A percentile compares a stretch with the other conserved stretches of the same genome.
Conservation (phyloP, 345 rosid genomes). For the Rhodamnia rubescens region DNA sequence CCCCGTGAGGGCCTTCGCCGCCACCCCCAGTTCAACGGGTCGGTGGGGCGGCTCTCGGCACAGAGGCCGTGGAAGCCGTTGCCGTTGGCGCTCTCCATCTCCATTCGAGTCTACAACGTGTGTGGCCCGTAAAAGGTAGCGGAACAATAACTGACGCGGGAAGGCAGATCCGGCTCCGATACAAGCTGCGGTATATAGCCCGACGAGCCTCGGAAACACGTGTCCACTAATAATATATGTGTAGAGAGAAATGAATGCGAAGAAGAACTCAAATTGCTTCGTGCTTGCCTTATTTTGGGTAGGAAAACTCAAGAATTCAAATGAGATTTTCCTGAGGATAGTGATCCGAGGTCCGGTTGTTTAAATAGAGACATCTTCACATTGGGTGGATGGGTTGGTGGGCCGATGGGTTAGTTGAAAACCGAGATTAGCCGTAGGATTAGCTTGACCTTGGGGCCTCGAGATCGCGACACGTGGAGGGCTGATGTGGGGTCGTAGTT, state of each 20-base stretch:
- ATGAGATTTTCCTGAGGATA: neutral
- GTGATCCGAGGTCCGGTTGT: neutral
- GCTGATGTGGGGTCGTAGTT: neutral
- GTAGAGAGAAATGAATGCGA: neutral
- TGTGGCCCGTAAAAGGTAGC: neutral
- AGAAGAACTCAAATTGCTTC: neutral
- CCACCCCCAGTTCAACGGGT: conserved; percentile 29
- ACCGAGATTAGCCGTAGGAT: conserved; percentile 16
- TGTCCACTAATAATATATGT: neutral
- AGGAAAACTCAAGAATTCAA: neutral
- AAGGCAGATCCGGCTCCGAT: neutral
- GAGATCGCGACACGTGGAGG: conserved; percentile 10
- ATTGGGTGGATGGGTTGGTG: conserved; percentile 9
- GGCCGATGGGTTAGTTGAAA: conserved; percentile 33
- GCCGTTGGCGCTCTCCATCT: neutral
- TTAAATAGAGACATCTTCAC: neutral
- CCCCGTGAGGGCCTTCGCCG: conserved; percentile 30
- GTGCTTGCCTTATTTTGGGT: neutral
- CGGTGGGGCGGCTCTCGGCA: neutral
- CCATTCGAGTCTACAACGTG: neutral
- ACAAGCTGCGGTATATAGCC: neutral
- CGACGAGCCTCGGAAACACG: neutral
- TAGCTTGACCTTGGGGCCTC: neutral
- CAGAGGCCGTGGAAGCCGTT: neutral
- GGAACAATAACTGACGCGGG: neutral